These are phyloP conservation scores for Xanthoconium purpureum DNA, from an alignment of 768 basidiomycete genomes.

Conservation along the genomic window DNA sequence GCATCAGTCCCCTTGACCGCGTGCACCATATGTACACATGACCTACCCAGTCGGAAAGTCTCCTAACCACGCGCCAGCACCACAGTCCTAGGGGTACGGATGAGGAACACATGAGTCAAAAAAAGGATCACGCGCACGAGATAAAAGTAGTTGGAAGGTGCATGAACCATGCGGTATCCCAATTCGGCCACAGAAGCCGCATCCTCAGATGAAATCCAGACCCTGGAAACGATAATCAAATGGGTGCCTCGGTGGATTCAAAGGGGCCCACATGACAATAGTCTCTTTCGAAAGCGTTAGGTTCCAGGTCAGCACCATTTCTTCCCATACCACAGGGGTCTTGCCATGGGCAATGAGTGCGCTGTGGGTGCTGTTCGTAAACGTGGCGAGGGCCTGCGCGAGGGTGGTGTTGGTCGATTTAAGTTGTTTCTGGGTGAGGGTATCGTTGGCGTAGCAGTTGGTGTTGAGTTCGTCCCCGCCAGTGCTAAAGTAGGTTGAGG, in stretches of 20 bases:
- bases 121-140: conserved; percentile 27
- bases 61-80: conserved; percentile 47
- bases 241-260: not conserved
- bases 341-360: conserved; percentile 57
- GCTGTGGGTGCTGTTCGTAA: conserved; percentile 58
- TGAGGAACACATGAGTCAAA: not conserved
- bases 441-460: conserved; percentile 63
- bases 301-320: conserved; percentile 44
- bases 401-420: conserved; percentile 50
- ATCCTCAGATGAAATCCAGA: conserved; percentile 47
- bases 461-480: conserved; percentile 82
- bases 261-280: conserved; percentile 35
- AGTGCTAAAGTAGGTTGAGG: conserved; percentile 65
- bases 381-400: conserved; percentile 59
- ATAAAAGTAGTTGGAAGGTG: conserved; percentile 53
- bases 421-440: conserved; percentile 54
- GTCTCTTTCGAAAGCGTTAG: conserved; percentile 41
- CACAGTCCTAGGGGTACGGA: conserved; percentile 38
- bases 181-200: conserved; percentile 37
- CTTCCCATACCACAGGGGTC: conserved; percentile 82
- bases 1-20: not conserved
- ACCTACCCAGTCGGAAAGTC: conserved; percentile 30
- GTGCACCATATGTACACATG: not conserved
- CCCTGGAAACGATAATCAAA: conserved; percentile 17
- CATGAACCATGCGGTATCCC: conserved; percentile 46